Evolutionary conservation across 129 eudicot genomes (phyloP).

Genomic region (Ambrosia artemisiifolia): DNA sequence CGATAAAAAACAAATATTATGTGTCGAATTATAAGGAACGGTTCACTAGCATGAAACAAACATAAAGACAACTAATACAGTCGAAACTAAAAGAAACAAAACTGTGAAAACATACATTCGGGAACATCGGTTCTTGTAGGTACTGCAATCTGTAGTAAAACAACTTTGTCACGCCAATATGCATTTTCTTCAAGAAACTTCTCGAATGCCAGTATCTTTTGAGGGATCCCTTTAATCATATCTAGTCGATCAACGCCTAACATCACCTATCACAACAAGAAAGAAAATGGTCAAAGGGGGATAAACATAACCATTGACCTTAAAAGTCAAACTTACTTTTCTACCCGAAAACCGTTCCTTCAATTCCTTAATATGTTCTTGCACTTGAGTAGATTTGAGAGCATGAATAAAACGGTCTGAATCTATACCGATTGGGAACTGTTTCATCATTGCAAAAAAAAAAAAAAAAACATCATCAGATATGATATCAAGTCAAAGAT

Average conservation of each 20-base stretch:
- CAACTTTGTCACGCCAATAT: constrained; percentile 86
- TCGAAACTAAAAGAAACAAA: constrained; percentile 9
- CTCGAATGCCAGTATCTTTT: constrained; percentile 87
- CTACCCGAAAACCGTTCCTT: constrained; percentile 84
- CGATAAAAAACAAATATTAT: constrained; percentile 10
- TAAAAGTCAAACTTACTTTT: constrained; percentile 46
- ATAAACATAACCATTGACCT: background rate
- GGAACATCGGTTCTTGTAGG: constrained; percentile 98
- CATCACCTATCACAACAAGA: constrained; percentile 62
- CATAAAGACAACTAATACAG: background rate
- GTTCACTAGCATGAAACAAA: background rate
- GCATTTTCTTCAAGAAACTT: constrained; percentile 91
- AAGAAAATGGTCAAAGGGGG: background rate
- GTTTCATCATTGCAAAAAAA: constrained; percentile 20
- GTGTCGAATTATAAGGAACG: constrained; percentile 7
- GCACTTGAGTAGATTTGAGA: constrained; percentile 60
- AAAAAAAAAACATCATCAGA: constrained; percentile 22
- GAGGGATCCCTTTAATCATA: constrained; percentile 96
- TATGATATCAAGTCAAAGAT: constrained; percentile 7
- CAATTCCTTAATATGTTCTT: constrained; percentile 61
- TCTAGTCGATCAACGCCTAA: constrained; percentile 95
- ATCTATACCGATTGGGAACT: constrained; percentile 99
- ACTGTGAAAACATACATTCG: constrained; percentile 62
- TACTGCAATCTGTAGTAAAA: constrained; percentile 92
- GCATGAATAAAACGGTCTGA: constrained; percentile 83